Conservation (phyloP, 805 yeast species). For the Schizosaccharomyces octosporus region DNA sequence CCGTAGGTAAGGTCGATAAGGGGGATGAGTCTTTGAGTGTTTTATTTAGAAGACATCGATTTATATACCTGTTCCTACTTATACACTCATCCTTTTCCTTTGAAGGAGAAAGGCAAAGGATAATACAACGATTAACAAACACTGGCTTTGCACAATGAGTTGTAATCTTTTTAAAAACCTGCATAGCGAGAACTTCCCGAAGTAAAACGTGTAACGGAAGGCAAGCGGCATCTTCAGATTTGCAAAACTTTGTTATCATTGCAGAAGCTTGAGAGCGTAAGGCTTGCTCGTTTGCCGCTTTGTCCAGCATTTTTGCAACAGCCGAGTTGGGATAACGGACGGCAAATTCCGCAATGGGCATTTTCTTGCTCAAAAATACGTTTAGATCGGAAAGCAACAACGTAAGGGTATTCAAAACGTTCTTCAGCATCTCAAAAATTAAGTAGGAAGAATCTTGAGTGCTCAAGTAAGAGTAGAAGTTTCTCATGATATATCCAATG, state of each 20-base stretch:
- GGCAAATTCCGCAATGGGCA: not conserved
- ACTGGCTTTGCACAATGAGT: not conserved
- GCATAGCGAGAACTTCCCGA: not conserved
- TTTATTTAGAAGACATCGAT: not conserved
- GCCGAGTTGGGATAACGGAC: not conserved
- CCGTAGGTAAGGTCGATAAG: too few relatives aligned
- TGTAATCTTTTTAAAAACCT: not conserved
- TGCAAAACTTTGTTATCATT: not conserved
- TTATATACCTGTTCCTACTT: not conserved
- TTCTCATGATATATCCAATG: not conserved
- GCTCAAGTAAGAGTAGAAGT: not conserved
- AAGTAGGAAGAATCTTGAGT: not conserved
- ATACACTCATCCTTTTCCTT: not conserved
- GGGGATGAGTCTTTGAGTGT: not conserved
- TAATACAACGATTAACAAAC: not conserved
- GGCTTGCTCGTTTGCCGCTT: not conserved
- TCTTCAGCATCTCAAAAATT: not conserved
- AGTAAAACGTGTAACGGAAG: not conserved
- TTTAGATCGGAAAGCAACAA: not conserved
- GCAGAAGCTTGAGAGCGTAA: not conserved
- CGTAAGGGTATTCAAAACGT: not conserved
- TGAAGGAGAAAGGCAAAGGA: not conserved
- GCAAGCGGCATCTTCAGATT: not conserved
- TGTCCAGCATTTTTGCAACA: not conserved
- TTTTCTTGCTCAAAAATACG: not conserved